Percentiles rank a stretch among this genome's conserved stretches.
Conservation (phyloP, 768 basidiomycete genomes). For the Leccinum boreale region DNA sequence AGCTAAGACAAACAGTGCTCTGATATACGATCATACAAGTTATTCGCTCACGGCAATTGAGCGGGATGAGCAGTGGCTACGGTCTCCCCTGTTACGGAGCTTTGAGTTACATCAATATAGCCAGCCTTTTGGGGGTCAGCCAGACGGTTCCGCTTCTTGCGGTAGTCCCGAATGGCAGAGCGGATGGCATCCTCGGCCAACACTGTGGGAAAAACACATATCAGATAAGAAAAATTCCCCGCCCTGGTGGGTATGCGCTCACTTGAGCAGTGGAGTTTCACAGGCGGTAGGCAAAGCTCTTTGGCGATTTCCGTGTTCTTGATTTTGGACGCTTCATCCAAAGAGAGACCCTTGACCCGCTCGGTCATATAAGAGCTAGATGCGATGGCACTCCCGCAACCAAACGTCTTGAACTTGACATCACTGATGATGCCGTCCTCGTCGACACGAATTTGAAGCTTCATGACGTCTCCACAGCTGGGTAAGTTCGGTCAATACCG, state of each 20-base stretch:
- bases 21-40: background rate
- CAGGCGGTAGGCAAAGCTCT: constrained; percentile 91
- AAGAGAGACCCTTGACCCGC: constrained; percentile 88
- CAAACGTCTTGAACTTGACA: constrained; percentile 99
- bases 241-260: constrained; percentile 26
- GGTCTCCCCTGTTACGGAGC: constrained; percentile 49
- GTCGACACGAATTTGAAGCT: constrained; percentile 96
- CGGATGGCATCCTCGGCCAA: constrained; percentile 98
- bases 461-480: constrained; percentile 99
- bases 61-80: constrained; percentile 49
- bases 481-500: constrained; percentile 11
- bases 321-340: constrained; percentile 94
- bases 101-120: constrained; percentile 70
- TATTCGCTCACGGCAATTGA: constrained; percentile 20
- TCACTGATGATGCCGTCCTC: constrained; percentile 94
- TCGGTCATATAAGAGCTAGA: constrained; percentile 99
- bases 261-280: constrained; percentile 96
- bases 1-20: background rate
- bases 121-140: constrained; percentile 53
- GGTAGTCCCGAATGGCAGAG: constrained; percentile 96
- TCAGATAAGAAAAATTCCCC: constrained; percentile 20
- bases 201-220: constrained; percentile 50
- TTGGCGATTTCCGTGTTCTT: constrained; percentile 99
- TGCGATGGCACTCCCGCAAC: constrained; percentile 97
- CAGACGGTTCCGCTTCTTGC: constrained; percentile 67